Base-by-base conservation (phyloP, 1,139 yeast species). In the Candida anutae region DNA sequence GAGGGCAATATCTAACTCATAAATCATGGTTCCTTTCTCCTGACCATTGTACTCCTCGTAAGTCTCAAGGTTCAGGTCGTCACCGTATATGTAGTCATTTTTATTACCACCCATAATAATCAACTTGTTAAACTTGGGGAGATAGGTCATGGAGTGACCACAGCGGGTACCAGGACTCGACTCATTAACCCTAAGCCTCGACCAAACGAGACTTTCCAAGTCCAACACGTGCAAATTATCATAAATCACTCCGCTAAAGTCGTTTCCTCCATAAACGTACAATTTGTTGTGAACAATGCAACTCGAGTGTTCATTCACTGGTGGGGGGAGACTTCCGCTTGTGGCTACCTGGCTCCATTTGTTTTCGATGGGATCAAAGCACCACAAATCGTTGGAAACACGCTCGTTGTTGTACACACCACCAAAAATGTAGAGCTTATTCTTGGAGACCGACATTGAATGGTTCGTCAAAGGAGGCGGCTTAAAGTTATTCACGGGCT, bases 381-480 rank as follows among this genome's bases (percentile, higher is more conserved):
- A 65, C 78, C 94, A 87, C 27, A 93, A 64, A 43, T 84, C 93
- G 45, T 82, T 78, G 34, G 75, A 74, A 40, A 90, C 74, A 30
- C 72, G 69, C 38, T 71, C 77, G 33, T 88, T 83, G 42, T 85
- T 85, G 32, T 88, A 82, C 31, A 94, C 95, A 33, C 98, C 99
- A 46, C 94, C 95, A 48, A 65, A 71, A n/a, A 90, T 62, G 62
- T 81, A 90, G 33, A 90, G 62, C 48, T 81, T 79, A 48, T 81
- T 78, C 38, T 81, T 79, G 56, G 71, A 79, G 2, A 93, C 73
- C 14, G 81, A 74, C 79, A 88, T 84, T 6, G 95, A 71, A 55
- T 90, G 98, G 53, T 88, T 88, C 2, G 97, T 79, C 43, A 94
- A 66, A 3, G 94, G 87, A 5, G 97, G 95, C n/a, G 94, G 93